Evolutionary conservation across 768 basidiomycete genomes (phyloP), one percentile per base, ranked within the genome.

Genomic region (Serpula lacrymans): DNA sequence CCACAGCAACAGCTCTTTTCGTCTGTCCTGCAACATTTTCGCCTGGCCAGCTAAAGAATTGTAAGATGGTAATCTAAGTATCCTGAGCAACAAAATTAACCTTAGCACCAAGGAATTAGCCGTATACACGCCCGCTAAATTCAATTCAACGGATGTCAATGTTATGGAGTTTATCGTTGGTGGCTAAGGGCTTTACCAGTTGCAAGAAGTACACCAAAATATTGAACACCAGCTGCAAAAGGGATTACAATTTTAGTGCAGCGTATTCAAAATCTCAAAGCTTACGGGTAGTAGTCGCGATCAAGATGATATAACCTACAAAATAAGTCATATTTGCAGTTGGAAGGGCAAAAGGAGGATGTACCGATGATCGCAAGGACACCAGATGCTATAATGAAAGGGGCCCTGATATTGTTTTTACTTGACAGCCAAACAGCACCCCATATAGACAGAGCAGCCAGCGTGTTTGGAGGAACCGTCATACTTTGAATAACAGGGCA

Each of bases 21-120:
- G 80, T 82, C 49, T 82, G 80, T 9, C 74, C 76, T 10, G 78
- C 78, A n/a, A 84, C 78, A 46, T 82, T 82, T 57, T 83, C 80
- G 13, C 74, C 68, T 1, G 79, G 77, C 77, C 81, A 82, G 39
- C 72, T 57, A 18, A 42, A 41, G 4, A 49, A 30, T 3, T 16
- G 6, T 27, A 13, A 23, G 13, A 11, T 33, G 8, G 13, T 37
- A n/a, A 28, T 7, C n/a, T n/a, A n/a, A 27, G 16, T 11, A 18
- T 16, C 29, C n/a, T n/a, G n/a, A 34, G 21, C 9, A 12, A 17
- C 13, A n/a, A 20, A 17, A 35, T 53, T 17, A 20, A 72, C 77
- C 75, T 77, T 13, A 82, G 55, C 25, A 82, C 61, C 8, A 80
- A 57, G 1, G 78, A 71, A 49, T 75, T 80, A 10, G 74, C 78